phyloP scores from a whole-genome alignment of 768 basidiomycete genomes.

The Stropharia rugosoannulata region DNA sequence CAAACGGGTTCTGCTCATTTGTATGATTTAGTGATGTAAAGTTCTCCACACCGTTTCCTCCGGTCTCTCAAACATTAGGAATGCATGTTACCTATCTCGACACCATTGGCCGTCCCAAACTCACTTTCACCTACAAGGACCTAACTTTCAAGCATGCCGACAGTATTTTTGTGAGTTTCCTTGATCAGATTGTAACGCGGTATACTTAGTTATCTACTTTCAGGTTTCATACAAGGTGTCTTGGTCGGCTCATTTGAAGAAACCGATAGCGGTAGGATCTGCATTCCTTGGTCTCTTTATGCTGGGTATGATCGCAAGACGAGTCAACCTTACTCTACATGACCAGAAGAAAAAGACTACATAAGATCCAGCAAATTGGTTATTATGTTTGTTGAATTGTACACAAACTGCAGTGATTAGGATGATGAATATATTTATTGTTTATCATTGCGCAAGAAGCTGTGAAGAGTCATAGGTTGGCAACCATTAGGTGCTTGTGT shows the following conservation, averaged over 20 bases:
- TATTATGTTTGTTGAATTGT: slow-evolving; percentile 12
- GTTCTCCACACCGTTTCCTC: slow-evolving; percentile 75
- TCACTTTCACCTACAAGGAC: slow-evolving; percentile 71
- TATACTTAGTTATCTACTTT: neutral
- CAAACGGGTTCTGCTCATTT: slow-evolving; percentile 4
- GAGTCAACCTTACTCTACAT: slow-evolving; percentile 48
- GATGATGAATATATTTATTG: slow-evolving; percentile 8
- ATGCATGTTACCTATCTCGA: slow-evolving; percentile 89
- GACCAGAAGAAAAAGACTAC: slow-evolving; percentile 41
- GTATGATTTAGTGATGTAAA: slow-evolving; percentile 63
- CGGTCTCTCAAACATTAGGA: slow-evolving; percentile 56
- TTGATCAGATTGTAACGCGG: slow-evolving; percentile 2
- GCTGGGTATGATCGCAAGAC: slow-evolving; percentile 39
- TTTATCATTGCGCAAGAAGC: slow-evolving; percentile 28
- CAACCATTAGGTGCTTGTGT: slow-evolving; percentile 37
- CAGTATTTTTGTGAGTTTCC: slow-evolving; percentile 72
- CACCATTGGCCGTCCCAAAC: slow-evolving; percentile 79
- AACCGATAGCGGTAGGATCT: slow-evolving; percentile 75
- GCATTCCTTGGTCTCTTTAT: slow-evolving; percentile 71
- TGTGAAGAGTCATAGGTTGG: slow-evolving; percentile 41
- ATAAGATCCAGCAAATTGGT: slow-evolving; percentile 15
- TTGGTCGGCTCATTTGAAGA: slow-evolving; percentile 77
- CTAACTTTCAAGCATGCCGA: slow-evolving; percentile 80
- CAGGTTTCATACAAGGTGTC: slow-evolving; percentile 91
- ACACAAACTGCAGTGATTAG: slow-evolving; percentile 8